Percentiles rank a stretch among this genome's conserved stretches.
Evolutionary conservation across 148 eudicot genomes (phyloP).

Genomic region (Chenopodium formosanum): DNA sequence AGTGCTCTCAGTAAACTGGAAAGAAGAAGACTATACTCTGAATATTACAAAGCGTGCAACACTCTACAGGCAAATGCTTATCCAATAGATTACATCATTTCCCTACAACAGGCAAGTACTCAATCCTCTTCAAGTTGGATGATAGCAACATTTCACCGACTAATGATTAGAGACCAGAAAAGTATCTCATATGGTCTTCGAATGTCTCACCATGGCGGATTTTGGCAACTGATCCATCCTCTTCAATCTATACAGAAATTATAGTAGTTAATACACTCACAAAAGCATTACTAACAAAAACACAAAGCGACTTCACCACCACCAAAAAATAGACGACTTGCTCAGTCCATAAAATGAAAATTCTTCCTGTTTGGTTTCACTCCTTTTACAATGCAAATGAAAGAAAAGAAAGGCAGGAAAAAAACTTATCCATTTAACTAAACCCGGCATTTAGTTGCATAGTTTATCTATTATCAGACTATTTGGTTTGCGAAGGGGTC

Average conservation of each 20-base stretch:
- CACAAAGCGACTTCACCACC: neutral
- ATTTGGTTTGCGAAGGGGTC: neutral
- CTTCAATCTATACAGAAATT: conserved; percentile 47
- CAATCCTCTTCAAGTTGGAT: neutral
- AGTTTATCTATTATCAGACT: neutral
- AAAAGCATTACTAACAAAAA: neutral
- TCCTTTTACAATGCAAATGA: no score
- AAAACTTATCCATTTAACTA: no score
- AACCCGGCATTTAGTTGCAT: neutral
- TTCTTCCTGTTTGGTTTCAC: no score
- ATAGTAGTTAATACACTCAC: neutral
- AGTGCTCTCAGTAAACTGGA: neutral
- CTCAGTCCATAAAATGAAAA: neutral
- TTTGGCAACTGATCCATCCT: conserved; percentile 72
- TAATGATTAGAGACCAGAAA: conserved; percentile 51
- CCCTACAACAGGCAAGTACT: conserved; percentile 4
- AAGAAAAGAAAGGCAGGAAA: no score
- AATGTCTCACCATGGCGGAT: conserved; percentile 84
- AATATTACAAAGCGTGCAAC: neutral
- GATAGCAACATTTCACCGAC: neutral
- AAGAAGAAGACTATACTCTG: neutral
- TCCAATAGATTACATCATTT: neutral
- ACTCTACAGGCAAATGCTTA: conserved; percentile 1
- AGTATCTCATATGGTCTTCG: conserved; percentile 72
- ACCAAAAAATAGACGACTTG: neutral